phyloP scores from a whole-genome alignment of 352 stramenopile genomes.

The Globisporangium ultimum region DNA sequence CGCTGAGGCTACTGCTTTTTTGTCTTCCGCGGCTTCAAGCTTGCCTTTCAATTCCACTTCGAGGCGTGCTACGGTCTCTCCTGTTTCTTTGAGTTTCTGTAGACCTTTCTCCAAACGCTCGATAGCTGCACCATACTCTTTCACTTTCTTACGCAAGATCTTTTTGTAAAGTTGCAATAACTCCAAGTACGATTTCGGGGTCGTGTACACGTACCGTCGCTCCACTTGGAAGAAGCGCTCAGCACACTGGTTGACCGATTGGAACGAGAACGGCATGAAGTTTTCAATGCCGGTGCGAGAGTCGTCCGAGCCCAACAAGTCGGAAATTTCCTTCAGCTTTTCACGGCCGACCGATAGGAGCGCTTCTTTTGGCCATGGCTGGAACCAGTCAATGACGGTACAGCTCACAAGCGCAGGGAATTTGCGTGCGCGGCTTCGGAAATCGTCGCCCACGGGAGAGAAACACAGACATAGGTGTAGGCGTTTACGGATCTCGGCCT shows the following conservation, averaged over 20 bases:
- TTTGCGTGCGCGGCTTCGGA: constrained; percentile 91
- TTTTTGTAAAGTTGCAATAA: constrained; percentile 94
- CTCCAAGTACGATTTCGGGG: constrained; percentile 94
- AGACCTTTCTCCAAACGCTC: constrained; percentile 91
- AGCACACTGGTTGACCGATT: constrained; percentile 91
- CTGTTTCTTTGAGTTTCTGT: constrained; percentile 92
- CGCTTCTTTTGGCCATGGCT: constrained; percentile 92
- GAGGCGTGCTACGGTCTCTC: constrained; percentile 90
- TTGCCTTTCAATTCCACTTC: constrained; percentile 95
- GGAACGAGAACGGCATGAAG: constrained; percentile 96
- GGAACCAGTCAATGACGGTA: constrained; percentile 95
- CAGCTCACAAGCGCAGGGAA: constrained; percentile 96
- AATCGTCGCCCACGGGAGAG: constrained; percentile 94
- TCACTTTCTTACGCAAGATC: constrained; percentile 90
- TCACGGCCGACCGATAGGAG: constrained; percentile 89
- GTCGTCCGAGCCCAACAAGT: constrained; percentile 80
- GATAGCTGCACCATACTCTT: constrained; percentile 87
- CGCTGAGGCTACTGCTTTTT: constrained; percentile 91
- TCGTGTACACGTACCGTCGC: constrained; percentile 93
- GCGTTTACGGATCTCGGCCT: constrained; percentile 92
- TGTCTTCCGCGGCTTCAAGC: constrained; percentile 94
- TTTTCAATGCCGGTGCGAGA: constrained; percentile 88
- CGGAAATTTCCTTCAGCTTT: constrained; percentile 82
- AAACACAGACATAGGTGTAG: constrained; percentile 95
- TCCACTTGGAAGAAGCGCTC: constrained; percentile 90